phyloP scores from a whole-genome alignment of 192 early-diverging fungal genomes.

The Gonapodya sp. region DNA sequence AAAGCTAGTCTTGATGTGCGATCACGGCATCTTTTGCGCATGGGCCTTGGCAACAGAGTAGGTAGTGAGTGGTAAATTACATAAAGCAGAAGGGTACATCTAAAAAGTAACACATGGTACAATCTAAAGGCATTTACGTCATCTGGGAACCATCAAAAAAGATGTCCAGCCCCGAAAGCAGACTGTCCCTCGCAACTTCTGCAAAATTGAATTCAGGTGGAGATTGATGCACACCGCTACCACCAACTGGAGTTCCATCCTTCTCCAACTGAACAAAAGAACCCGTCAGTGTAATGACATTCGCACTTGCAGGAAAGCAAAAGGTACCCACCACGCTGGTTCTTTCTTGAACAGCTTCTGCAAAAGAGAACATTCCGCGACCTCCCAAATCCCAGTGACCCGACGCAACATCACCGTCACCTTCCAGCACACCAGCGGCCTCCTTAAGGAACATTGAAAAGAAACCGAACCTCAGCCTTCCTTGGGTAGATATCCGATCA shows the following conservation, averaged over 20 bases:
- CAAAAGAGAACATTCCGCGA: background rate
- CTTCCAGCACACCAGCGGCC: background rate
- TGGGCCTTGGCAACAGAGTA: too few species aligned
- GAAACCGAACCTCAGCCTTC: background rate
- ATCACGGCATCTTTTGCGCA: too few species aligned
- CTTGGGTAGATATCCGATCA: background rate
- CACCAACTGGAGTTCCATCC: background rate
- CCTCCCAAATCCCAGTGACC: background rate
- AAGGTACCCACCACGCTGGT: background rate
- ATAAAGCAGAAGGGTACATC: background rate
- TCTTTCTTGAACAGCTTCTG: background rate
- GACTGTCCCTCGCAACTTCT: background rate
- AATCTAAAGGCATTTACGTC: background rate
- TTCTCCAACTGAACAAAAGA: background rate
- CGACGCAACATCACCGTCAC: background rate
- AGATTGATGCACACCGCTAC: background rate
- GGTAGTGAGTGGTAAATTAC: too few species aligned
- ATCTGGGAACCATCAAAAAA: too few species aligned
- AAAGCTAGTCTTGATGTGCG: background rate
- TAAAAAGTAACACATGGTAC: background rate
- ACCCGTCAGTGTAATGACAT: background rate
- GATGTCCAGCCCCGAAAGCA: background rate
- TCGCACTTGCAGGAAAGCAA: background rate
- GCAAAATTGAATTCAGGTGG: too few species aligned
- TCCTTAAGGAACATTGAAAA: background rate